Base-by-base conservation (phyloP, 495 filamentous ascomycete genomes). In the Penicillium dipodomyicola region DNA sequence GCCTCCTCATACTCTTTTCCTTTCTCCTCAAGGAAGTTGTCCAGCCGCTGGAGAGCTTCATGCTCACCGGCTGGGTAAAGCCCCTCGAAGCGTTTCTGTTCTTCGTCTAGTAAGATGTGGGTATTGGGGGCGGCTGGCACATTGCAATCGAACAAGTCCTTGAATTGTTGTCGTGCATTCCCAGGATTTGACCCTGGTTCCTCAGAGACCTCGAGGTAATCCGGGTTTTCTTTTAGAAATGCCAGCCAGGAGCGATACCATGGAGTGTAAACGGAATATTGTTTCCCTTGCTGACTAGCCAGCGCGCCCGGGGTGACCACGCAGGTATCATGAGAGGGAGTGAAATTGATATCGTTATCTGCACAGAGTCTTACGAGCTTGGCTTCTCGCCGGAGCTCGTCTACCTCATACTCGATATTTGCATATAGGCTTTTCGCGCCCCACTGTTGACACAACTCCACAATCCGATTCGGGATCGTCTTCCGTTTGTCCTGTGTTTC, bases 11-110 rank as follows among this genome's bases (percentile, higher is more conserved):
- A 96, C 9, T 72, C 62, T 0, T 64, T 66, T 27, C 86, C 83
- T 52, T 83, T 87, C 45, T 88, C 80, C 2, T 84, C 74, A 27
- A 91, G 75, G 65, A 94, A 96, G n/a, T 79, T 85, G 1, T 79
- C 70, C 17, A 97, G 72, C 29, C 90, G 78, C 8, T 74, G 73
- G 23, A 79, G 67, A 0, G 89, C 91, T 65, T 88, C 90, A 51
- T 87, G 81, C 65, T 96, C 91, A 10, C 92, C 92, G 11, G 87
- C 84, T 3, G 92, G 91, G 79, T 88, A 96, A 22, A 91, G 63
- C 3, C 75, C 68, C 33, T 65, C 70, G 43, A 86, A 82, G 20
- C 78, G 73, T 41, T 77, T 75, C 52, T 76, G 80, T 54, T 92
- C 84, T 39, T 87, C 81, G 0, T 74, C 70, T 1, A 77, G 73